These are phyloP conservation scores for Nannochloris sp. DNA, from an alignment of 139 green algal genomes.

Conservation along the genomic window DNA sequence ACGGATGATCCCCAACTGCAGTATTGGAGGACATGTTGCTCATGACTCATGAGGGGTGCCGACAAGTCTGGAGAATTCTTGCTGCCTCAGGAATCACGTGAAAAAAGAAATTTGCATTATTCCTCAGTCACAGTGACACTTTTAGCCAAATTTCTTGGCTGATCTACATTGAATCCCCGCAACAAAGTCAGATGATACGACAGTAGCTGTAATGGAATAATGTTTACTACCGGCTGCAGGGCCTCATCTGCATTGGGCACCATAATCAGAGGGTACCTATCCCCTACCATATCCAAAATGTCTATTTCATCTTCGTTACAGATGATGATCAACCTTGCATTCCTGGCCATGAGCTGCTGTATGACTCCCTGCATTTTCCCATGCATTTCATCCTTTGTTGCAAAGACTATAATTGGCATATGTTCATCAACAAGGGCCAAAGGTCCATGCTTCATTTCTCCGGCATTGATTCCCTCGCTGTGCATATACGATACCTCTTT, in stretches of 20 bases:
- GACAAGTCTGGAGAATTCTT: too few species aligned
- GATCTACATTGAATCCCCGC: slow-evolving; percentile 88
- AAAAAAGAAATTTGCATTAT: neutral
- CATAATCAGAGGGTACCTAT: slow-evolving; percentile 30
- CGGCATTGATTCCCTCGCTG: slow-evolving; percentile 93
- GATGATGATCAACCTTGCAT: slow-evolving; percentile 68
- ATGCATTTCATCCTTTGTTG: slow-evolving; percentile 59
- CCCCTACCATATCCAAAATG: slow-evolving; percentile 25
- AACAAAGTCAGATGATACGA: slow-evolving; percentile 88
- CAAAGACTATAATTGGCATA: slow-evolving; percentile 83
- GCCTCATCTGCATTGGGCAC: slow-evolving; percentile 55
- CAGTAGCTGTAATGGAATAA: slow-evolving; percentile 91
- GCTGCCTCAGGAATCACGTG: too few species aligned
- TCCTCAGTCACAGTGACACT: slow-evolving; percentile 68
- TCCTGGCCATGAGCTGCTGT: slow-evolving; percentile 81
- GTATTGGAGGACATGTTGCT: too few species aligned
- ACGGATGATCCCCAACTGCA: too few species aligned
- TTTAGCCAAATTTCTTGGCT: slow-evolving; percentile 41
- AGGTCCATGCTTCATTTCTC: slow-evolving; percentile 99
- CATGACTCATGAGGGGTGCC: too few species aligned
- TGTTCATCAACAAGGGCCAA: slow-evolving; percentile 89
- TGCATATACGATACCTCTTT: slow-evolving; percentile 94
- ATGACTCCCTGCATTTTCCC: slow-evolving; percentile 86
- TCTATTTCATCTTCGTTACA: slow-evolving; percentile 61
- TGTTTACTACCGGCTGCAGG: slow-evolving; percentile 89